Evolutionary conservation across 208 protist genomes (phyloP).

Genomic region (Trypanosoma theileri): DNA sequence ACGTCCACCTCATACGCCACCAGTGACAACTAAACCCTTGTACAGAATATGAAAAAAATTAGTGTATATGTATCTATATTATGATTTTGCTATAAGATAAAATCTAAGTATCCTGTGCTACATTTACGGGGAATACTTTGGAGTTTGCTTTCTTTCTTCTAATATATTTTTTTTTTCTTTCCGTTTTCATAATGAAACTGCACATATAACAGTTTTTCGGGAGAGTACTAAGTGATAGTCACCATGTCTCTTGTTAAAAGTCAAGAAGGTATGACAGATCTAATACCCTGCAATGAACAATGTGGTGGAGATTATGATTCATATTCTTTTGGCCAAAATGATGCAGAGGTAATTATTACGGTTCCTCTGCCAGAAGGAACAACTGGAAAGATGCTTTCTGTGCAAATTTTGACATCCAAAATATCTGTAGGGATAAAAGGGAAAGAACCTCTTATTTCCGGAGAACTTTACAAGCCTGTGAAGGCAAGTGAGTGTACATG

Average conservation of each 20-base stretch:
- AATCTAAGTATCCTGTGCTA: too few relatives aligned
- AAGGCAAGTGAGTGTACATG: constrained; percentile 83
- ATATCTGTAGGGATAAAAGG: constrained; percentile 53
- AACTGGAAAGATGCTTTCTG: constrained; percentile 52
- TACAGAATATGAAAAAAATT: constrained; percentile 16
- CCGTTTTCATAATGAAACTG: not conserved
- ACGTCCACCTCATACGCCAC: not conserved
- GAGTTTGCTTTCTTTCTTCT: not conserved
- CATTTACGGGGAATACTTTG: too few relatives aligned
- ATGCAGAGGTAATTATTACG: constrained; percentile 71
- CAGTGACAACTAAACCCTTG: constrained; percentile 1
- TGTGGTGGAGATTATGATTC: constrained; percentile 79
- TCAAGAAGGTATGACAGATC: constrained; percentile 61
- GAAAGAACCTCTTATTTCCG: constrained; percentile 50
- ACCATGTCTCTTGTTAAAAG: constrained; percentile 59
- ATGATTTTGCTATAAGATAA: too few relatives aligned
- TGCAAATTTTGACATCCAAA: constrained; percentile 45
- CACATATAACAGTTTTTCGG: too few relatives aligned
- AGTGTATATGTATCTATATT: not conserved
- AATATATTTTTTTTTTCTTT: constrained; percentile 11
- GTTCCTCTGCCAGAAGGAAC: constrained; percentile 58
- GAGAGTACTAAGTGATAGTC: not conserved
- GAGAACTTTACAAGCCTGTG: constrained; percentile 74
- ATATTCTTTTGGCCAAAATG: constrained; percentile 81
- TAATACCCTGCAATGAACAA: constrained; percentile 79